These are phyloP conservation scores for Russula ochroleuca DNA, from an alignment of 768 basidiomycete genomes.

Conservation along the genomic window DNA sequence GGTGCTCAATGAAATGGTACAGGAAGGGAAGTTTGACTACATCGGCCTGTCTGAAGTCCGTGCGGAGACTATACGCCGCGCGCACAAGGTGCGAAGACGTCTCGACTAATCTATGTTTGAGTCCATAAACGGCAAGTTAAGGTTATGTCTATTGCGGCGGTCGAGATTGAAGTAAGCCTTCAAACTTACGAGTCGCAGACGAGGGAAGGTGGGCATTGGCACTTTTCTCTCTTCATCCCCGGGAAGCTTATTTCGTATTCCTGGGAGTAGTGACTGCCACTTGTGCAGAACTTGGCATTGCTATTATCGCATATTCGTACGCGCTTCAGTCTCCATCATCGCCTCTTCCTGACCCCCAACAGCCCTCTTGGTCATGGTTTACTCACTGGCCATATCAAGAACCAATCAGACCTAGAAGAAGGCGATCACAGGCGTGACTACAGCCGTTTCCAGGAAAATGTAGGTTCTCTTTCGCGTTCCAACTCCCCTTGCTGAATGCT, in stretches of 20 bases:
- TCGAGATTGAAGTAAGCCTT: constrained; percentile 65
- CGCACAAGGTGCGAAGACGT: constrained; percentile 28
- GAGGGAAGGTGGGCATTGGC: constrained; percentile 38
- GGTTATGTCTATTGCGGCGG: constrained; percentile 55
- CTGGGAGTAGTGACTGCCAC: constrained; percentile 43
- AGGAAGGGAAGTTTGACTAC: constrained; percentile 55
- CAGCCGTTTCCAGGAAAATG: constrained; percentile 40
- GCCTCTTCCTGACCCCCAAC: constrained; percentile 2
- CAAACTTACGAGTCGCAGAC: constrained; percentile 55
- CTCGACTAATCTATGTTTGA: not conserved
- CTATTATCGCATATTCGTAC: constrained; percentile 56
- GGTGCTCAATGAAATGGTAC: constrained; percentile 42
- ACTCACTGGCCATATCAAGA: constrained; percentile 48
- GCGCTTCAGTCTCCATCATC: not conserved
- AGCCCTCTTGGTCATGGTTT: constrained; percentile 54
- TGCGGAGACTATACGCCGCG: constrained; percentile 44
- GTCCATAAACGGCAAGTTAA: constrained; percentile 25
- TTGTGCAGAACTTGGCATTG: constrained; percentile 49
- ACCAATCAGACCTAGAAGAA: constrained; percentile 34
- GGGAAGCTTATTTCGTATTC: not conserved
- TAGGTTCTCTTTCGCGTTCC: constrained; percentile 11
- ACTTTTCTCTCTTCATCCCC: not conserved
- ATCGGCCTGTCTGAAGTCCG: constrained; percentile 57
- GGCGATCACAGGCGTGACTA: constrained; percentile 34
- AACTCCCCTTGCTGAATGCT: constrained; percentile 10